phyloP scores from a whole-genome alignment of 2,329 filamentous ascomycete species.

The Xylariaceae sp. region DNA sequence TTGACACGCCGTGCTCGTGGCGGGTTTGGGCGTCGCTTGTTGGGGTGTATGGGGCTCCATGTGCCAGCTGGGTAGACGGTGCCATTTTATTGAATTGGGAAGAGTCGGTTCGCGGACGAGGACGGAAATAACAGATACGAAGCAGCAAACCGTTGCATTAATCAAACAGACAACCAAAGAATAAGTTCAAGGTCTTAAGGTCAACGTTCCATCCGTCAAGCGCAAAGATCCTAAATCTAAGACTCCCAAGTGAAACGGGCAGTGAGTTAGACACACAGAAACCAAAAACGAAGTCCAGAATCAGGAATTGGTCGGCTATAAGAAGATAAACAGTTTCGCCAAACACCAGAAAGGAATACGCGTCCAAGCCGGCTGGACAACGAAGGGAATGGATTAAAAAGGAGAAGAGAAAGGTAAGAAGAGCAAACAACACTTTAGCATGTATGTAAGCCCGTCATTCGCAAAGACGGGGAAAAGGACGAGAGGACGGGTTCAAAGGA shows the following conservation, averaged over 20 bases:
- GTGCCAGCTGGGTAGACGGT: conserved; percentile 46
- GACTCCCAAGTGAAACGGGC: conserved; percentile 27
- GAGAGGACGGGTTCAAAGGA: conserved; percentile 30
- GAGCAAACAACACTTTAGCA: conserved; percentile 29
- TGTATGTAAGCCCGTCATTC: conserved; percentile 27
- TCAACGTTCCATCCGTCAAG: no score
- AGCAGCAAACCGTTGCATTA: conserved; percentile 45
- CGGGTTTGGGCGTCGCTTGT: conserved; percentile 53
- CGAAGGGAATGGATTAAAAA: conserved; percentile 41
- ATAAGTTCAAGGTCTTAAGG: no score
- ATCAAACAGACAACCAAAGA: no score
- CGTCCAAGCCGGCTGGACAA: conserved; percentile 55
- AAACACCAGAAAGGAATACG: conserved; percentile 28
- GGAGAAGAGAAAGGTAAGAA: conserved; percentile 36
- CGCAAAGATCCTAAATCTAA: conserved; percentile 16
- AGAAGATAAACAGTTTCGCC: conserved; percentile 31
- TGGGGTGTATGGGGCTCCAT: conserved; percentile 45
- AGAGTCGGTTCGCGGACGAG: neutral
- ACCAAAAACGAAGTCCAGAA: conserved; percentile 30
- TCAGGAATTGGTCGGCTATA: conserved; percentile 36
- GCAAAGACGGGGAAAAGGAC: conserved; percentile 40
- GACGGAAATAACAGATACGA: no score
- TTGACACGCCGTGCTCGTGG: conserved; percentile 57
- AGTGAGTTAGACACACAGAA: conserved; percentile 22
- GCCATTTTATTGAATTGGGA: conserved; percentile 42